Conservation (phyloP, 148 eudicot species). For the Rhododendron vialii region DNA sequence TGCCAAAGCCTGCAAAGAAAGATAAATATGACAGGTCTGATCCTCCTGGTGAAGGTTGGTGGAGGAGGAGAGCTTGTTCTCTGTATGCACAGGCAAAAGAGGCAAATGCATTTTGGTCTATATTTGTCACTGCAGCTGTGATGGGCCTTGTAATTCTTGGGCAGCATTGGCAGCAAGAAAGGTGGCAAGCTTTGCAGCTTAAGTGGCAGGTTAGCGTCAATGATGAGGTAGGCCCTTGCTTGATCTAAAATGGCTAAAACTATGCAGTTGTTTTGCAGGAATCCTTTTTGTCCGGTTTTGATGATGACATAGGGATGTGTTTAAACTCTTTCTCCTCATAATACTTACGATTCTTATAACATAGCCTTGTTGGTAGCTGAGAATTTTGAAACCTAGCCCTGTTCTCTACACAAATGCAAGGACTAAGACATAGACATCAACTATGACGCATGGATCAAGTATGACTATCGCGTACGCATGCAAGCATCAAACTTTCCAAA, state of each 20-base stretch:
- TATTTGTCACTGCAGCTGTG: slow-evolving; percentile 82
- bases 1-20: slow-evolving; percentile 29
- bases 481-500: not conserved
- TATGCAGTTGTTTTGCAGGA: not conserved
- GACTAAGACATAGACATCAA: not conserved
- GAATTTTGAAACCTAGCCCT: slow-evolving; percentile 2
- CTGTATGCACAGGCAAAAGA: slow-evolving; percentile 74
- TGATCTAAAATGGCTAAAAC: not conserved
- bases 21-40: slow-evolving; percentile 43
- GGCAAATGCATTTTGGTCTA: slow-evolving; percentile 74
- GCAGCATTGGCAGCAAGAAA: slow-evolving; percentile 71
- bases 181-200: slow-evolving; percentile 67
- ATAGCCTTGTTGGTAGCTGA: not conserved
- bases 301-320: not conserved
- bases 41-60: slow-evolving; percentile 80
- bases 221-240: slow-evolving; percentile 46
- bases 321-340: not conserved
- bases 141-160: slow-evolving; percentile 91
- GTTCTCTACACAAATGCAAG: not conserved
- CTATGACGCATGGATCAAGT: not conserved
- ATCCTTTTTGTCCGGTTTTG: not conserved
- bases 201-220: slow-evolving; percentile 53
- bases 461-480: not conserved
- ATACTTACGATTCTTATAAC: not conserved
- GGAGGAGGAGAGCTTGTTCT: slow-evolving; percentile 64